These are phyloP conservation scores for Triangularia verruculosa DNA, from an alignment of 2,329 filamentous ascomycete species.

Conservation along the genomic window DNA sequence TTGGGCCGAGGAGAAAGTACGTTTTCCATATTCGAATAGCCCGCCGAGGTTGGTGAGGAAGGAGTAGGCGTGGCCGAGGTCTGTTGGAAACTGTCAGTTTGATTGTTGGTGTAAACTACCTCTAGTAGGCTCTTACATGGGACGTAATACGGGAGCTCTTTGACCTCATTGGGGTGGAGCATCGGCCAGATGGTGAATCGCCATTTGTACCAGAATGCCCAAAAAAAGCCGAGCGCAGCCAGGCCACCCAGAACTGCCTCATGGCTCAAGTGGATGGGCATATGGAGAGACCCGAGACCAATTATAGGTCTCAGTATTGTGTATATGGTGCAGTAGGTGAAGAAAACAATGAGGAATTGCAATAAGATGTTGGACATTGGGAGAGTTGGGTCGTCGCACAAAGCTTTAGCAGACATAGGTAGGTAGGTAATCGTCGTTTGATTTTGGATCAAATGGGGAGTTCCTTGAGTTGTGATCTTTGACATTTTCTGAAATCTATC, in stretches of 20 bases:
- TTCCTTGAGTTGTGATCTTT: too few relatives aligned
- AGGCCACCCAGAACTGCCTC: constrained; percentile 1
- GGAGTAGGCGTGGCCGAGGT: not conserved
- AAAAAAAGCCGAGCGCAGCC: not conserved
- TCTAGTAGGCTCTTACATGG: not conserved
- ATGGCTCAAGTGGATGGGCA: constrained; percentile 1
- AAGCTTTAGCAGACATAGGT: too few relatives aligned
- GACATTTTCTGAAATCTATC: too few relatives aligned
- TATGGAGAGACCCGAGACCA: constrained; percentile 2
- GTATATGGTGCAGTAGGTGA: not conserved
- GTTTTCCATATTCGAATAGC: not conserved
- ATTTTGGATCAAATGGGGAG: too few relatives aligned
- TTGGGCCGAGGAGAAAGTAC: not conserved
- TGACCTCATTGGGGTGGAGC: not conserved
- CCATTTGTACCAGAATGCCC: not conserved
- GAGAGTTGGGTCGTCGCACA: too few relatives aligned
- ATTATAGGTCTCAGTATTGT: not conserved
- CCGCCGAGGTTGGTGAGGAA: not conserved
- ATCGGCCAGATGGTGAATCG: constrained; percentile 2
- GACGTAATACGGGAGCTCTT: not conserved
- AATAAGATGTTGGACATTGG: too few relatives aligned
- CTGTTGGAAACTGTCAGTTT: not conserved
- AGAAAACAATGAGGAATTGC: constrained; percentile 1
- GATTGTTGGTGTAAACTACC: not conserved
- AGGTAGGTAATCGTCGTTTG: too few relatives aligned